Evolutionary conservation across 805 yeast genomes (phyloP), one percentile per base, ranked within the genome.

Genomic region (Pichia occidentalis): DNA sequence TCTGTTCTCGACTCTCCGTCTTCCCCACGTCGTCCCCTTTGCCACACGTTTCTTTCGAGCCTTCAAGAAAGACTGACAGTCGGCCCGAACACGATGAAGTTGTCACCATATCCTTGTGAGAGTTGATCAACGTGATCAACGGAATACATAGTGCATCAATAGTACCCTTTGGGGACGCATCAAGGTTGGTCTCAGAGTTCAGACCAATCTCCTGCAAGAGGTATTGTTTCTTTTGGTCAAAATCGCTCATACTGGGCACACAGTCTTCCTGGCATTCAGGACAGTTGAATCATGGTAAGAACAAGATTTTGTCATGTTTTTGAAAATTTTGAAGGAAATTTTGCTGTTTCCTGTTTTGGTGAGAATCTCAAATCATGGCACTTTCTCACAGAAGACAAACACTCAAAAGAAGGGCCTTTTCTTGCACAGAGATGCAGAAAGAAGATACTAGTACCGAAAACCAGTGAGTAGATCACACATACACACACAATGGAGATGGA

Each of bases 31-130:
- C 36, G 16, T 54, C 45, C 4, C 29, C 36, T 4, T 39, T 39
- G 10, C 22, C 36, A 7, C 16, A 23, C 2, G 21, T 29, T n/a
- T 17, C 46, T 48, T 84, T 83, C 8, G 60, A 57, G 3, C 95
- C 95, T 53, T 85, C 95, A 2, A 81, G 61, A 54, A 82, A 86
- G 0, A 86, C 86, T 40, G 90, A 78, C 1, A 85, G 80, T 51
- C 95, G 65, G 3, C 95, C 95, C 0, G 95, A 84, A 48, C 95
- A 86, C 13, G 92, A 80, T 1, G 94, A 83, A 0, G 95, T 86
- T 3, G 95, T 85, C 9, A 86, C 92, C 76, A 82, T 71, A 46
- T 80, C 76, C 0, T 59, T 50, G 47, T 75, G 73, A 3, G 69
- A 47, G 51, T 86, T 86, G 48, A 86, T 80, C 12, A 78, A 54